Evolutionary conservation across 495 filamentous ascomycete genomes (phyloP), one percentile per base, ranked within the genome.

Genomic region (Trichoderma virens): DNA sequence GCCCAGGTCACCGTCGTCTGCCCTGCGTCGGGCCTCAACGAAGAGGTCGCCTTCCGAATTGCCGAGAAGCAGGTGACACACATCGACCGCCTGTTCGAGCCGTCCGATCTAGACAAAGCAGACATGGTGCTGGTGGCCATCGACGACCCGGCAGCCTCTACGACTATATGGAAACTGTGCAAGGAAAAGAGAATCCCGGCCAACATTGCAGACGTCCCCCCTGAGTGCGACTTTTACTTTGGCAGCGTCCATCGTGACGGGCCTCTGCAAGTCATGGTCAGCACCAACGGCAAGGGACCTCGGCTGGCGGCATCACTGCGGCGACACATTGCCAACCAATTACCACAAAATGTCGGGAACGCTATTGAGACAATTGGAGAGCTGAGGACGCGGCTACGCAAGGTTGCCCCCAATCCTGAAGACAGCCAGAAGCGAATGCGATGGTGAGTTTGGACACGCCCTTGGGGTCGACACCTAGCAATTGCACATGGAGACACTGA

Each of bases 191-290:
- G 86, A 51, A 92, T 98, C 61, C 85, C 92, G 1, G 92, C 91
- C 39, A 98, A 98, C 74, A 95, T 98, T 61, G 94, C 94, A 65
- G 94, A 98, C 75, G 95, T 98, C 1, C 95, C 95, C 0, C 83
- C 92, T 0, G 94, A 98, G 74, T 98, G 94, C 73, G 94, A 98
- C 70, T 98, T 98, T 72, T 98, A 97, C 76, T 98, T 98, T 74
- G 94, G 94, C 59, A 92, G 88, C 74, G 85, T 97, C 32, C 90
- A 98, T 78, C 85, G 94, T 27, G 95, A 98, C 74, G 94, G 94
- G 0, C 95, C 94, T 11, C 74, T 98, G 66, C 94, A 98, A 80
- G 85, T 98, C 66, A 98, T 98, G 94, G 92, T 98, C 60, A 92
- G 88, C 73, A 98, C 94, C 13, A 98, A 98, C 73, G 94, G 94